These are phyloP conservation scores for Diaporthe destruens DNA, from an alignment of 2,329 filamentous ascomycete genomes.

Conservation along the genomic window DNA sequence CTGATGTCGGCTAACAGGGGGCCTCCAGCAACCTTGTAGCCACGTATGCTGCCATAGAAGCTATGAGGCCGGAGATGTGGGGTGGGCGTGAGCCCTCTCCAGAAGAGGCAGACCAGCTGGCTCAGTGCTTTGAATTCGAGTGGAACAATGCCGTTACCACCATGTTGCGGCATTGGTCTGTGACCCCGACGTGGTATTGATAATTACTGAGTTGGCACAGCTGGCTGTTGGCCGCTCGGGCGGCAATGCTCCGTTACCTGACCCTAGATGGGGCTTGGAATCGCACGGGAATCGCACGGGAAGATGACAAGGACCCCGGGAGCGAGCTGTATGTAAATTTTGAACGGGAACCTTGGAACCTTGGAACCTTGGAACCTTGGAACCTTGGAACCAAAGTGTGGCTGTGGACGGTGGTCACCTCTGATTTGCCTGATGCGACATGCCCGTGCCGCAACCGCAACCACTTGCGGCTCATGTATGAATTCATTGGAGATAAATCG, in stretches of 20 bases:
- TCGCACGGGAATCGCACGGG: too few relatives aligned
- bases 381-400: too few relatives aligned
- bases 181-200: constrained; percentile 68
- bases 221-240: neutral
- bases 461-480: neutral
- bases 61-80: constrained; percentile 77
- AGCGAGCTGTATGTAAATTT: too few relatives aligned
- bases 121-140: constrained; percentile 73
- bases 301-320: too few relatives aligned
- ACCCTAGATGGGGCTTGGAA: neutral
- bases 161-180: constrained; percentile 78
- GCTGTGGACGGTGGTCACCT: too few relatives aligned
- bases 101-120: constrained; percentile 69
- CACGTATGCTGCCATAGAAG: constrained; percentile 71
- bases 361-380: too few relatives aligned
- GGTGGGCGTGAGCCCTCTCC: constrained; percentile 67
- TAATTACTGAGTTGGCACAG: constrained; percentile 53
- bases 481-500: neutral
- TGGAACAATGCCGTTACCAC: constrained; percentile 75
- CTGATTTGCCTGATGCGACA: too few relatives aligned
- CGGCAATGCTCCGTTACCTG: neutral
- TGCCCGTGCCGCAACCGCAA: too few relatives aligned
- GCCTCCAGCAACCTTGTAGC: constrained; percentile 67
- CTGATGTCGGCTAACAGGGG: neutral
- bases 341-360: too few relatives aligned